Evolutionary conservation across 2,329 filamentous ascomycete species (phyloP), one percentile per base, ranked within the genome.

Genomic region (Chalaropsis thielavioides): DNA sequence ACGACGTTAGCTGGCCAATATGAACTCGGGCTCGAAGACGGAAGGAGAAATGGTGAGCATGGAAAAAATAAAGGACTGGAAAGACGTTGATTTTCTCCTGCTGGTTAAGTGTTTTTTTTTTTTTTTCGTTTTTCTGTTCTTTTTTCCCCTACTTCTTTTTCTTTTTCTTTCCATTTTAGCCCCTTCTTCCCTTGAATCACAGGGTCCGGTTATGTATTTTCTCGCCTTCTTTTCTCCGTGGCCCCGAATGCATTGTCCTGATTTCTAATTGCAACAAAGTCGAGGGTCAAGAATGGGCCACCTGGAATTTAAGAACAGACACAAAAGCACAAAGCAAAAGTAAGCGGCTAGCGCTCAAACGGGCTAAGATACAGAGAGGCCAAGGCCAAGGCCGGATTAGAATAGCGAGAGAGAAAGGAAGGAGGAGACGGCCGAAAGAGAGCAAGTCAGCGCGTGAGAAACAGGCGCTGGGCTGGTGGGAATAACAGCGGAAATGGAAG

Each of bases 291-390:
- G 27, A 35, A 38, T 58, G 31, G 19, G 11, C 46, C 27, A 38
- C 38, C n/a, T 58, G 51, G 51, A 58, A 35, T 58, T 17, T 35
- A 35, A 31, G 27, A 38, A 27, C 27, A 58, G 22, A 38, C 15
- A 58, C 15, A 58, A n/a, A 58, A n/a, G 11, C 51, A 58, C 27
- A 58, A 31, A 58, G 51, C 51, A 58, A 27, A 58, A 58, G 51
- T 27, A 31, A 35, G 7, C 35, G 51, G 38, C 51, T 58, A 58
- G 51, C 11, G 27, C 51, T 27, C 10, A 58, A 58, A 58, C n/a
- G n/a, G 51, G 51, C 51, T 35, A 38, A 58, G 51, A 17, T 38
- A 8, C 7, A 38, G 35, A 38, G 35, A 38, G 35, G 10, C 35
- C 1, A 8, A 38, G 35, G 35, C 35, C 8, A 58, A 58, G 46